Conservation (phyloP, 306 rosid species). For the Pterocarpus macrocarpus region DNA sequence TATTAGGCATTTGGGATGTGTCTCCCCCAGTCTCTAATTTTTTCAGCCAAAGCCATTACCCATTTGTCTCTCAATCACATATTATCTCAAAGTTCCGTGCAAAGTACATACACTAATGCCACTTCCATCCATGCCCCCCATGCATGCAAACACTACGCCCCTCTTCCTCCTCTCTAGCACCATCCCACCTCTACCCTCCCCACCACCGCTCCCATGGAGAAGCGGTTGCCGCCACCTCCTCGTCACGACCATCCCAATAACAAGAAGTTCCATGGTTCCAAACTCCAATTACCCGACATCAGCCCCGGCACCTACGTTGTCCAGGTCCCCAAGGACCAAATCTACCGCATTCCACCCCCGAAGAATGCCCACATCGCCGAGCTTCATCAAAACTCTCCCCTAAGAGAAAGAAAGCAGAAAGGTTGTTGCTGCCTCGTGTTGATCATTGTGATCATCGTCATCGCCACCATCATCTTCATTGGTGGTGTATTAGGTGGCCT, state of each 20-base stretch:
- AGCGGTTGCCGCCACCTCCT: constrained; percentile 56
- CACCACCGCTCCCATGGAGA: constrained; percentile 79
- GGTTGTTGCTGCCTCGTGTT: constrained; percentile 5
- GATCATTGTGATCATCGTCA: constrained; percentile 2
- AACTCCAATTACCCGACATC: neutral
- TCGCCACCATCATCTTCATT: constrained; percentile 25
- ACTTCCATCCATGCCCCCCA: constrained; percentile 19
- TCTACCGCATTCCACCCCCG: constrained; percentile 66
- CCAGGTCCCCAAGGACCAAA: constrained; percentile 76
- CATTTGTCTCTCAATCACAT: constrained; percentile 40
- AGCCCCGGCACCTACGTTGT: constrained; percentile 61
- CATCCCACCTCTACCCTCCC: constrained; percentile 1
- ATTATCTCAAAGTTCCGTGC: constrained; percentile 25
- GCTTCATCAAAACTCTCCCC: constrained; percentile 2
- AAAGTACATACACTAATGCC: constrained; percentile 9
- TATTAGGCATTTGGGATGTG: neutral
- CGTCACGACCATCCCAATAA: neutral
- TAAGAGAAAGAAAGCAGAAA: neutral
- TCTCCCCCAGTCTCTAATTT: neutral
- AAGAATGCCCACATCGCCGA: constrained; percentile 61
- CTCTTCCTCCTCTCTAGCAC: constrained; percentile 28
- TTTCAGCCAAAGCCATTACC: constrained; percentile 33
- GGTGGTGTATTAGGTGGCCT: constrained; percentile 38
- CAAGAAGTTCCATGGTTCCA: neutral
- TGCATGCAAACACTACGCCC: constrained; percentile 30